Evolutionary conservation across 202 grass and related monocot species (phyloP).

Genomic region (Zizania palustris): DNA sequence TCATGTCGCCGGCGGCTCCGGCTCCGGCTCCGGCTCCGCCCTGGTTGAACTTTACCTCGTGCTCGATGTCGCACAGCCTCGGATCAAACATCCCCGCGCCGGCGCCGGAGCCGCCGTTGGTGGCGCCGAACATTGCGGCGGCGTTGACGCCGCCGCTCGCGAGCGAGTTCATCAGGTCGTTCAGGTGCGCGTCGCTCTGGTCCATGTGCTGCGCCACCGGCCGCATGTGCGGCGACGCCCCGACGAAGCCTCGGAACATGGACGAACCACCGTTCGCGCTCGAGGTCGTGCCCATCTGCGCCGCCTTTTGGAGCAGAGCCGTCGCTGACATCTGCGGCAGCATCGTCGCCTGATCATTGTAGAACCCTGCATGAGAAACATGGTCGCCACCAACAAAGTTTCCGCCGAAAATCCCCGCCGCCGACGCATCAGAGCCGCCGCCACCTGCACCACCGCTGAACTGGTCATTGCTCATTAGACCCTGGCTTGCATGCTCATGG

Average conservation of each 20-base stretch:
- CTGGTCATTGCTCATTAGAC: constrained; percentile 55
- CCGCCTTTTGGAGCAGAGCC: constrained; percentile 86
- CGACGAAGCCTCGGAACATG: constrained; percentile 60
- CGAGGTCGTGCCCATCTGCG: constrained; percentile 86
- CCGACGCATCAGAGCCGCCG: constrained; percentile 42
- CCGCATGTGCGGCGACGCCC: constrained; percentile 41
- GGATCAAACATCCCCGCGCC: constrained; percentile 61
- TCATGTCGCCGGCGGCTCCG: constrained; percentile 53
- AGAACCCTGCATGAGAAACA: constrained; percentile 40
- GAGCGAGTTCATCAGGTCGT: constrained; percentile 89
- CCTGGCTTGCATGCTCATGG: constrained; percentile 65
- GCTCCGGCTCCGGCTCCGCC: not conserved
- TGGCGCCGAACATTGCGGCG: constrained; percentile 53
- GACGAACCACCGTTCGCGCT: constrained; percentile 49
- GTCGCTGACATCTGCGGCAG: constrained; percentile 97
- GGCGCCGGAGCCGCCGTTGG: not conserved
- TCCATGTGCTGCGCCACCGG: constrained; percentile 43
- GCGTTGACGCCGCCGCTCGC: constrained; percentile 49
- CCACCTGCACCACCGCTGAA: constrained; percentile 45
- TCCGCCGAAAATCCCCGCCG: constrained; percentile 61
- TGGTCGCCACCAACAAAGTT: constrained; percentile 59
- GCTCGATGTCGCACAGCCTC: constrained; percentile 62
- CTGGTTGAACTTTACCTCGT: constrained; percentile 76
- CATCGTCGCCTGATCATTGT: constrained; percentile 47
- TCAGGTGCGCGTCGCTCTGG: constrained; percentile 64